These are phyloP conservation scores for Colletotrichum tropicicola DNA, from an alignment of 2,329 filamentous ascomycete species.

Conservation along the genomic window DNA sequence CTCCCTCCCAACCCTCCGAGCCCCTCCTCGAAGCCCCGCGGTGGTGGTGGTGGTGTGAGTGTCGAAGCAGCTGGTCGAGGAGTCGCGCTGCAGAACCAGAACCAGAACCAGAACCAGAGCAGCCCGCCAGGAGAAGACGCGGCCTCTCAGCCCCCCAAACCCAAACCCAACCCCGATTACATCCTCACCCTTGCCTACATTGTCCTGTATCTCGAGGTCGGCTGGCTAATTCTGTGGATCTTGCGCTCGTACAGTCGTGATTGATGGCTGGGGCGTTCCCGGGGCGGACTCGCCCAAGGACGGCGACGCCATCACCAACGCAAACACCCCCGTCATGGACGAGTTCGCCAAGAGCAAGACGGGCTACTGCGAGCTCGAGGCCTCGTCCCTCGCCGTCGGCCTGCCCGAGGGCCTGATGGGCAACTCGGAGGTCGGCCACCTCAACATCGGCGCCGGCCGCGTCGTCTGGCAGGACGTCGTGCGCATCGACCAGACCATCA, in stretches of 20 bases:
- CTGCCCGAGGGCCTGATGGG: slow-evolving; percentile 98
- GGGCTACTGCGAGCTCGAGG: slow-evolving; percentile 92
- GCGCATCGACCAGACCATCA: slow-evolving; percentile 92
- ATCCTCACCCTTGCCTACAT: slow-evolving; percentile 46
- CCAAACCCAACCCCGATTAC: slow-evolving; percentile 33
- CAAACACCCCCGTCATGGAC: slow-evolving; percentile 95
- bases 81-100: neutral
- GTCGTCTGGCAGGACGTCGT: slow-evolving; percentile 99
- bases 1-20: slow-evolving; percentile 40
- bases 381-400: slow-evolving; percentile 94
- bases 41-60: slow-evolving; percentile 1
- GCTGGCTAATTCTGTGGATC: slow-evolving; percentile 67
- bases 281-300: slow-evolving; percentile 81
- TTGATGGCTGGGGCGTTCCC: slow-evolving; percentile 97
- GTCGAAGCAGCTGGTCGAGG: neutral
- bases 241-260: slow-evolving; percentile 79
- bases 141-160: slow-evolving; percentile 11
- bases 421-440: slow-evolving; percentile 97
- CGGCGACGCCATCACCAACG: slow-evolving; percentile 94
- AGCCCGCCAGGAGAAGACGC: too few relatives aligned
- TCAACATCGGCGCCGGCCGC: slow-evolving; percentile 97
- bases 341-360: slow-evolving; percentile 83
- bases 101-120: neutral
- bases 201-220: slow-evolving; percentile 64
- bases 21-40: slow-evolving; percentile 28